Base-by-base conservation (phyloP, 169 alveolate genomes). In the Perkinsus olseni region DNA sequence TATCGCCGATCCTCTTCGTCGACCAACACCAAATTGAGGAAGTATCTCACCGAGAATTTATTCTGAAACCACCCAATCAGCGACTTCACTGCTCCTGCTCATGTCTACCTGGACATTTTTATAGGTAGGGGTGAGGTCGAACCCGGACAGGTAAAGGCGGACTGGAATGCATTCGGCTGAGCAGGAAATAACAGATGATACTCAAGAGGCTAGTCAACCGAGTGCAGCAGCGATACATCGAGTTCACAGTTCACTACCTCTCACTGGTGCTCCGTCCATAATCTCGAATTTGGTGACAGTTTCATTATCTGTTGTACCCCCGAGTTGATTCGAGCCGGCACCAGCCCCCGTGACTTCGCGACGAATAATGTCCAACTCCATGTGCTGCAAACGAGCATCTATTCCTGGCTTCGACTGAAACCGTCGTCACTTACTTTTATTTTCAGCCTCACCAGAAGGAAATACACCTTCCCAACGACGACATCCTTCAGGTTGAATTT, bases 231-330 rank as follows among this genome's bases (percentile, higher is more conserved):
- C 31, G 74, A n/a, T n/a, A n/a, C n/a, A n/a, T n/a, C 50, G 50
- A 40, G 11, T 40, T 40, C 50, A 40, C 39, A 39, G 34, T 31
- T 74, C 62, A 39, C 45, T 37, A 93, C 97, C 97, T 91, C 98
- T 98, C 28, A 97, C 98, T 17, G 99, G 99, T 0, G 99, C 98
- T 0, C 99, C 99, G 96, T 99, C 99, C 99, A 99, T 99, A 90
- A 99, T 99, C 96, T 99, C 99, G 96, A 97, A 99, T 93, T 99
- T 98, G 38, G 99, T 98, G 91, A 99, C 96, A 24, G 99, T 98
- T 94, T 97, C 99, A 31, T 98, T 97, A 95, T 99, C 99, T 0
- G 99, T 98, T 93, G 96, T 96, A 74, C 96, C 50, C 50, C 50
- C 50, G 50, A 40, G 50, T 94, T 93, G 97, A 93, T 39, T 94